These are phyloP conservation scores for Cercophora samala DNA, from an alignment of 495 filamentous ascomycete species.

Conservation along the genomic window DNA sequence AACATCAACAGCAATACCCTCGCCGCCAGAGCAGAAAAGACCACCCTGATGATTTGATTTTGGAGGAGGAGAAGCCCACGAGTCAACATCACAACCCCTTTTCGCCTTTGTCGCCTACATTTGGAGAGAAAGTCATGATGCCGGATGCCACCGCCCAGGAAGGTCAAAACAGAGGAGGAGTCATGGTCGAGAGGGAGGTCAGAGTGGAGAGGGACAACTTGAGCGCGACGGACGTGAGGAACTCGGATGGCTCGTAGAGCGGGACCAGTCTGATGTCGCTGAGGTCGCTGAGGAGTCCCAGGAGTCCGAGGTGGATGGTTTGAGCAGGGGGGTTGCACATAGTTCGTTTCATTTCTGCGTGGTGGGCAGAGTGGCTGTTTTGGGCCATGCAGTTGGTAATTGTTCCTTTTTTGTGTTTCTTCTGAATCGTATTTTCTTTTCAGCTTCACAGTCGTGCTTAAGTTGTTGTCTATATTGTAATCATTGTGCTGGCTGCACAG, in stretches of 20 bases:
- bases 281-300: slow-evolving; percentile 31
- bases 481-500: neutral
- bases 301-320: slow-evolving; percentile 17
- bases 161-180: neutral
- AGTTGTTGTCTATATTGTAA: neutral
- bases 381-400: no score
- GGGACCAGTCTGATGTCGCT: slow-evolving; percentile 22
- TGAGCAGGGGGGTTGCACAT: slow-evolving; percentile 17
- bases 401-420: neutral
- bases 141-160: neutral
- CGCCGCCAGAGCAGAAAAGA: neutral
- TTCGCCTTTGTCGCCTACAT: neutral
- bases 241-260: neutral
- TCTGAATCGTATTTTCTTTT: neutral
- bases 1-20: neutral
- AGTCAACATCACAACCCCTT: neutral
- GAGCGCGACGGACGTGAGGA: neutral
- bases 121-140: neutral
- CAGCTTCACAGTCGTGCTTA: neutral
- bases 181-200: neutral
- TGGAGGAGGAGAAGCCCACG: neutral
- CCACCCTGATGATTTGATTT: neutral
- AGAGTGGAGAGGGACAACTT: neutral
- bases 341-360: no score
- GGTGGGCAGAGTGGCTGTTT: no score